Conservation (phyloP, 2,329 filamentous ascomycete genomes). For the Periconia sp. region DNA sequence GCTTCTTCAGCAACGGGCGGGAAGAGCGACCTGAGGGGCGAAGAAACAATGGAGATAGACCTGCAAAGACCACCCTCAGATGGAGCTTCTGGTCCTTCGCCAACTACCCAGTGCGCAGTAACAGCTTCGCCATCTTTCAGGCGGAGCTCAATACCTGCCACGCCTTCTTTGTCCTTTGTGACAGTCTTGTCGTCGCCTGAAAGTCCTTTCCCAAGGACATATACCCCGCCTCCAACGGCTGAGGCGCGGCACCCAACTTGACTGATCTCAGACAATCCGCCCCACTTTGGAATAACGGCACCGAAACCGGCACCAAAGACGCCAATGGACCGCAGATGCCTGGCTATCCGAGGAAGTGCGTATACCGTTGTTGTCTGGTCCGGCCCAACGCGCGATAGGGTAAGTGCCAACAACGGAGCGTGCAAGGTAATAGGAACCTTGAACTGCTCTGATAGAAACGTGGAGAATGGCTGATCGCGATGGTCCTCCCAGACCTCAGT, state of each 20-base stretch:
- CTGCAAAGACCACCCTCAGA: slow-evolving; percentile 54
- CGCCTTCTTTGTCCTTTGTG: slow-evolving; percentile 9
- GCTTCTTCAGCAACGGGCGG: slow-evolving; percentile 74
- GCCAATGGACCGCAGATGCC: slow-evolving; percentile 85
- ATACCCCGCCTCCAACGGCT: slow-evolving; percentile 89
- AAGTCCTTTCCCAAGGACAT: slow-evolving; percentile 80
- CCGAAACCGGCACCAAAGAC: slow-evolving; percentile 88
- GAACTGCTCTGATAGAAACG: slow-evolving; percentile 63
- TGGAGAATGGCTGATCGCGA: slow-evolving; percentile 60
- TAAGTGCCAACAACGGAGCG: slow-evolving; percentile 71
- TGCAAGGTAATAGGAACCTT: slow-evolving; percentile 68
- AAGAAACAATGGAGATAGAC: slow-evolving; percentile 72
- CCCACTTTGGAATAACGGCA: slow-evolving; percentile 91
- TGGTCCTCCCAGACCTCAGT: slow-evolving; percentile 64
- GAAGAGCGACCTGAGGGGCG: slow-evolving; percentile 71
- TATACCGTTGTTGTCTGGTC: slow-evolving; percentile 66
- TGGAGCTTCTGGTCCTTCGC: slow-evolving; percentile 35
- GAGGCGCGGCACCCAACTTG: slow-evolving; percentile 91
- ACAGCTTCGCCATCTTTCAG: slow-evolving; percentile 66
- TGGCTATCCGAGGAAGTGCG: slow-evolving; percentile 75
- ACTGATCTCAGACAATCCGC: slow-evolving; percentile 83
- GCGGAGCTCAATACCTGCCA: slow-evolving; percentile 48
- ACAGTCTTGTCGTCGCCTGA: slow-evolving; percentile 16
- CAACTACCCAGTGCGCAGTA: slow-evolving; percentile 62
- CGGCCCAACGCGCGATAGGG: slow-evolving; percentile 68